Conservation (phyloP, 345 rosid species). For the Dipteronia dyeriana region DNA sequence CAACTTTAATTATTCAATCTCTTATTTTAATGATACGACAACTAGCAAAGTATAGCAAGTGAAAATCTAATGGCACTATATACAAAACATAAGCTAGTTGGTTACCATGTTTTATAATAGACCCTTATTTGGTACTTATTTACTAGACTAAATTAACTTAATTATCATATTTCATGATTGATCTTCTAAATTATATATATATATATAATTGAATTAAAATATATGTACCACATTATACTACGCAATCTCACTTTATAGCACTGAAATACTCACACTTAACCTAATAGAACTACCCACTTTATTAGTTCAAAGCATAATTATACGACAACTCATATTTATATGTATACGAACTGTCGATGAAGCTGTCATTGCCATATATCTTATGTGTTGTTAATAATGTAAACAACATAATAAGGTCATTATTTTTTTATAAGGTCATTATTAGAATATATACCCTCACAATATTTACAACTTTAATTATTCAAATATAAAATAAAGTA, state of each 20-base stretch:
- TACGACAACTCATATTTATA: neutral
- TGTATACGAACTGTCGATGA: neutral
- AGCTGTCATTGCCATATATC: neutral
- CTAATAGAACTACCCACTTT: too few relatives aligned
- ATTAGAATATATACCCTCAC: too few relatives aligned
- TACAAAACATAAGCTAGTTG: neutral
- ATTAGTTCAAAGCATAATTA: too few relatives aligned
- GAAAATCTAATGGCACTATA: too few relatives aligned
- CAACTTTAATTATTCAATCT: too few relatives aligned
- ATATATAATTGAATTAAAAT: too few relatives aligned
- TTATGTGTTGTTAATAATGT: neutral
- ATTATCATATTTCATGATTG: neutral
- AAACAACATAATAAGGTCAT: neutral
- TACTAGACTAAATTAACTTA: neutral
- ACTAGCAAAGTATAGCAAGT: neutral
- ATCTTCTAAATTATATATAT: too few relatives aligned
- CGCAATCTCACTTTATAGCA: neutral
- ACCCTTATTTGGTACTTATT: too few relatives aligned
- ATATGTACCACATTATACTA: too few relatives aligned
- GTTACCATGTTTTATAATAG: neutral
- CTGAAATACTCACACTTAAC: neutral
- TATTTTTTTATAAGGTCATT: too few relatives aligned
- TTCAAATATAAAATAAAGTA: neutral
- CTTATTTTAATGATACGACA: too few relatives aligned
- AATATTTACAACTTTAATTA: too few relatives aligned